These are phyloP conservation scores for Penicillium vulpinum DNA, from an alignment of 2,329 filamentous ascomycete species.

Conservation along the genomic window DNA sequence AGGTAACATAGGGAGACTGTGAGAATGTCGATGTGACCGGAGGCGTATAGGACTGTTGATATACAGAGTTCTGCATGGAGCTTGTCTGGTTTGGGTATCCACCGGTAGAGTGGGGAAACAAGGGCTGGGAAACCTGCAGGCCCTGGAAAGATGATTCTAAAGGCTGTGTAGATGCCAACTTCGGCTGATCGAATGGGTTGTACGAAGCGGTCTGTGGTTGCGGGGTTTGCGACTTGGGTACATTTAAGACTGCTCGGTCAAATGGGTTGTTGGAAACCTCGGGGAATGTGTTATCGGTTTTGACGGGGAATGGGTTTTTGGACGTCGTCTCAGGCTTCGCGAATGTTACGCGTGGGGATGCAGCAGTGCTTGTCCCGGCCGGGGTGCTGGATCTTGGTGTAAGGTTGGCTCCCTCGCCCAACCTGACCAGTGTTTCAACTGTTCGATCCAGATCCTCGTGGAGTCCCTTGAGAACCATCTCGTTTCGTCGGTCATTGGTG, in stretches of 20 bases:
- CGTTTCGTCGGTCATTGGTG: slow-evolving; percentile 75
- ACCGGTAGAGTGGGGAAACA: slow-evolving; percentile 76
- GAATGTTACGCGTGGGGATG: slow-evolving; percentile 19
- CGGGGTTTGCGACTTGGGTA: slow-evolving; percentile 21
- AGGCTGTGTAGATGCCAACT: slow-evolving; percentile 31
- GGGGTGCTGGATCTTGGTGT: slow-evolving; percentile 58
- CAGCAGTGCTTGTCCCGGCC: slow-evolving; percentile 31
- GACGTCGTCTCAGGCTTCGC: slow-evolving; percentile 39
- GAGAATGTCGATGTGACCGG: slow-evolving; percentile 39
- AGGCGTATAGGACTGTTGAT: slow-evolving; percentile 48
- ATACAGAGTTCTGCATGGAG: slow-evolving; percentile 40
- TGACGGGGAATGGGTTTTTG: slow-evolving; percentile 27
- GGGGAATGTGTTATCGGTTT: slow-evolving; percentile 6
- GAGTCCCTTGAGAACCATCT: slow-evolving; percentile 75
- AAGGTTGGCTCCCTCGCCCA: slow-evolving; percentile 68
- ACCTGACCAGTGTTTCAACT: slow-evolving; percentile 77
- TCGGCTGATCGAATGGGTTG: slow-evolving; percentile 66
- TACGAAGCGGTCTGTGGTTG: slow-evolving; percentile 43
- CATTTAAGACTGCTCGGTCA: slow-evolving; percentile 53
- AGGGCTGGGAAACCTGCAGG: slow-evolving; percentile 67
- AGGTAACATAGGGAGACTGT: slow-evolving; percentile 36
- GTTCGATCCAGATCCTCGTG: slow-evolving; percentile 83
- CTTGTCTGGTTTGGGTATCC: slow-evolving; percentile 52
- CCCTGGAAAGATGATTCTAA: slow-evolving; percentile 73
- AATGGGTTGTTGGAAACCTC: slow-evolving; percentile 61